Evolutionary conservation across 371 early-diverging fungal species (phyloP).

Genomic region (Circinella minor): DNA sequence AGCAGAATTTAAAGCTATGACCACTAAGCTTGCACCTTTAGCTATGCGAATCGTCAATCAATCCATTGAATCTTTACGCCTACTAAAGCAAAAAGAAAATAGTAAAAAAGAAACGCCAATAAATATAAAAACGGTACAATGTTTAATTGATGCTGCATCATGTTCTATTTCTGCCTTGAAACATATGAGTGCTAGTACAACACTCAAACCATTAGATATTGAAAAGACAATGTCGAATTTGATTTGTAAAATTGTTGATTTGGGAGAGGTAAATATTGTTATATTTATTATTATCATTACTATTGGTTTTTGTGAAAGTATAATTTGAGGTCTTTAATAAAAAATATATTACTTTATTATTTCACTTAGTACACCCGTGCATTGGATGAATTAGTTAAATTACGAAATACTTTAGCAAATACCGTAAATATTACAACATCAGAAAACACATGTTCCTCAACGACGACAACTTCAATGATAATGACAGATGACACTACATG

Average conservation of each 20-base stretch:
- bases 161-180: slow-evolving; percentile 40
- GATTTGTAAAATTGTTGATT: slow-evolving; percentile 47
- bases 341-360: neutral
- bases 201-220: slow-evolving; percentile 42
- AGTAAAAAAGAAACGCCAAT: neutral
- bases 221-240: slow-evolving; percentile 51
- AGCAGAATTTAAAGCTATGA: slow-evolving; percentile 29
- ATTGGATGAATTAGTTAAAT: slow-evolving; percentile 38
- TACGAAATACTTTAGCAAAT: slow-evolving; percentile 28
- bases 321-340: slow-evolving; percentile 8
- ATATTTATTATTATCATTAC: no score
- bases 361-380: slow-evolving; percentile 41
- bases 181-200: slow-evolving; percentile 38
- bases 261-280: slow-evolving; percentile 32
- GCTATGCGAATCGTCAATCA: slow-evolving; percentile 50
- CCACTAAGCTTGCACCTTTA: slow-evolving; percentile 33
- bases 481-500: neutral
- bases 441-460: neutral
- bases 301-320: no score
- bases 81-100: slow-evolving; percentile 17
- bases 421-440: neutral
- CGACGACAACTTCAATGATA: neutral
- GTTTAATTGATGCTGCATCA: slow-evolving; percentile 42
- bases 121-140: slow-evolving; percentile 28
- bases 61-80: slow-evolving; percentile 31